A percentile compares a stretch with the other conserved stretches of the same genome.
Conservation (phyloP, 2,329 filamentous ascomycete species). For the Alternaria infectoria region DNA sequence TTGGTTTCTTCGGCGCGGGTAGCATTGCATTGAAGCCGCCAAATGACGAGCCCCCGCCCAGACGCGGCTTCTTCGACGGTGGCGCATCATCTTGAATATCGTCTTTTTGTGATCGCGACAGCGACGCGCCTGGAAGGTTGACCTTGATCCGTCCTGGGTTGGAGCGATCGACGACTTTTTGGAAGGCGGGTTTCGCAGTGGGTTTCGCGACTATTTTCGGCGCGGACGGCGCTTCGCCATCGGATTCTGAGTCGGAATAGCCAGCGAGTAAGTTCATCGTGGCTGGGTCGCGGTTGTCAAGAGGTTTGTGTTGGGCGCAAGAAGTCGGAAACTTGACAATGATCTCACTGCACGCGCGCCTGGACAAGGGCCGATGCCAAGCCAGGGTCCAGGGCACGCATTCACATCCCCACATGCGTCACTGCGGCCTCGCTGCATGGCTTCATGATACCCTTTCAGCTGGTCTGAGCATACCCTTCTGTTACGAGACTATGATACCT, state of each 20-base stretch:
- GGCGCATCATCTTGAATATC: slow-evolving; percentile 51
- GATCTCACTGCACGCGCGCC: slow-evolving; percentile 19
- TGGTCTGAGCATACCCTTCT: slow-evolving; percentile 35
- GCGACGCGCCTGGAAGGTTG: slow-evolving; percentile 68
- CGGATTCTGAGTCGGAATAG: slow-evolving; percentile 81
- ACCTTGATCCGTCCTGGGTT: slow-evolving; percentile 86
- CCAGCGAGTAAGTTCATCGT: slow-evolving; percentile 75
- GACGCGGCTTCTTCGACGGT: slow-evolving; percentile 74
- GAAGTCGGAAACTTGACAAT: slow-evolving; percentile 13
- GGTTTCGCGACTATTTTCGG: slow-evolving; percentile 50
- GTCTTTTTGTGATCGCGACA: slow-evolving; percentile 47
- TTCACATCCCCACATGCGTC: slow-evolving; percentile 12
- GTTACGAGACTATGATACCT: slow-evolving; percentile 23
- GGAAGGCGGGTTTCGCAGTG: slow-evolving; percentile 66
- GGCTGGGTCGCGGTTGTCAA: slow-evolving; percentile 2
- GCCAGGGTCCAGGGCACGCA: slow-evolving; percentile 23
- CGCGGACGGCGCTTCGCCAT: slow-evolving; percentile 59
- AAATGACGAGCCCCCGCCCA: slow-evolving; percentile 69
- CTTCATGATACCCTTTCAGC: slow-evolving; percentile 34
- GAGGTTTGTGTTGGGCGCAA: background rate
- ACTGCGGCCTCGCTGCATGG: slow-evolving; percentile 8
- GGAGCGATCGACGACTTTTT: slow-evolving; percentile 80
- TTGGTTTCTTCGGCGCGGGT: slow-evolving; percentile 75
- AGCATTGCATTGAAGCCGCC: slow-evolving; percentile 86
- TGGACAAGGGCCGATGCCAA: slow-evolving; percentile 25